These are phyloP conservation scores for Aspergillus sp. DNA, from an alignment of 2,329 filamentous ascomycete genomes.

Conservation along the genomic window DNA sequence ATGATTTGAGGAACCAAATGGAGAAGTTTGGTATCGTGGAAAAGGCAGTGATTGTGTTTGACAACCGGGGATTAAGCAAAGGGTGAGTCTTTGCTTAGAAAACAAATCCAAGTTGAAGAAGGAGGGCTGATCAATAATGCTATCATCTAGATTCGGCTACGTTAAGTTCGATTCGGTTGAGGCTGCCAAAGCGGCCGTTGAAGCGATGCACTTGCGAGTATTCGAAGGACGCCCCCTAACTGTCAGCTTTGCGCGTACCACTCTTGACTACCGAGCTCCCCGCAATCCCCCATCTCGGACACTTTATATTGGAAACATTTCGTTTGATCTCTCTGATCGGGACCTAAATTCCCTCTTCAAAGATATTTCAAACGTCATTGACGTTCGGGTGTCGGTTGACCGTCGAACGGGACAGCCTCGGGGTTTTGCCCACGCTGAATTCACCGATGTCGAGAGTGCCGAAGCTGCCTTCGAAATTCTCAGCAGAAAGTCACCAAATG, in stretches of 20 bases:
- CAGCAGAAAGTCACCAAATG: constrained; percentile 55
- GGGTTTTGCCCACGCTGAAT: constrained; percentile 83
- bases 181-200: constrained; percentile 52
- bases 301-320: constrained; percentile 80
- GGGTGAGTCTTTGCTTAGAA: constrained; percentile 46
- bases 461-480: constrained; percentile 55
- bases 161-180: constrained; percentile 54
- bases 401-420: constrained; percentile 72
- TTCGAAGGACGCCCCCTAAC: constrained; percentile 61
- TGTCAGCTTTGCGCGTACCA: constrained; percentile 53
- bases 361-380: constrained; percentile 63
- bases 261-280: constrained; percentile 4
- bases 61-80: constrained; percentile 62
- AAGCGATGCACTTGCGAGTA: constrained; percentile 54
- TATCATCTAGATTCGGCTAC: constrained; percentile 57
- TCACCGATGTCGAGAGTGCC: constrained; percentile 64
- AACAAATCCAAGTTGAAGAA: constrained; percentile 5
- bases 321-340: constrained; percentile 77
- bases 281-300: constrained; percentile 55
- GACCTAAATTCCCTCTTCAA: constrained; percentile 76
- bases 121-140: no score
- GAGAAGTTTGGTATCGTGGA: constrained; percentile 53
- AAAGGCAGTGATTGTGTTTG: constrained; percentile 53
- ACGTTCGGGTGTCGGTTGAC: constrained; percentile 79
- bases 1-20: constrained; percentile 58